Conservation (phyloP, 192 early-diverging fungal genomes). For the Pilobolus umbonatus region DNA sequence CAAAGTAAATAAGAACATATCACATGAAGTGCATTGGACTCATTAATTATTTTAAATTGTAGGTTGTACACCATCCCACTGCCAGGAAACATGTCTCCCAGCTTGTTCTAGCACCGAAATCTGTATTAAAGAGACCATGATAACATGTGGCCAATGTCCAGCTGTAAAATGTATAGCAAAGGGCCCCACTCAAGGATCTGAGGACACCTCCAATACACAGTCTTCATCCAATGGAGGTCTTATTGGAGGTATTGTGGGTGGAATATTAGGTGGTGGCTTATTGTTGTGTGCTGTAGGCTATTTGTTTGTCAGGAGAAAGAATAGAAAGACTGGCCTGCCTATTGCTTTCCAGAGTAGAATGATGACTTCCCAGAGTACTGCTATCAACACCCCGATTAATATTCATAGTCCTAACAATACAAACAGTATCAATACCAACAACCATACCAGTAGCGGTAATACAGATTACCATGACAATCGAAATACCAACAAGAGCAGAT, state of each 20-base stretch:
- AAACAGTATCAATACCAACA: neutral
- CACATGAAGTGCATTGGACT: too few relatives aligned
- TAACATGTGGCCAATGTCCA: conserved; percentile 24
- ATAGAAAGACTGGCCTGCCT: conserved; percentile 1
- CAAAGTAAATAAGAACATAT: neutral
- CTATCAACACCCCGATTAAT: neutral
- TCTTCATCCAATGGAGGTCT: conserved; percentile 18
- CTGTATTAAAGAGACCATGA: conserved; percentile 15
- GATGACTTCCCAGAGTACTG: too few relatives aligned
- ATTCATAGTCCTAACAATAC: neutral
- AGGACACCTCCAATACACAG: neutral
- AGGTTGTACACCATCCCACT: conserved; percentile 21
- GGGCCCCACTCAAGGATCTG: neutral
- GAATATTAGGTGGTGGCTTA: conserved; percentile 13
- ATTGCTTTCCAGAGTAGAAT: conserved; percentile 19
- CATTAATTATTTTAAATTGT: neutral
- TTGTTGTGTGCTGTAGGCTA: conserved; percentile 5
- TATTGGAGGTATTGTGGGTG: conserved; percentile 29
- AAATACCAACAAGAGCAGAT: too few relatives aligned
- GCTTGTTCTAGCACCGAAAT: conserved; percentile 6
- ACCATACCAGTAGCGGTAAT: neutral
- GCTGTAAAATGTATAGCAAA: conserved; percentile 11
- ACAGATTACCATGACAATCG: neutral
- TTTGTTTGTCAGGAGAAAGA: neutral
- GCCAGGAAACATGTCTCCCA: conserved; percentile 10